Percentiles rank a stretch among this genome's conserved stretches.
Evolutionary conservation across 441 rosid species (phyloP).

Genomic region (Aleurites moluccanus): DNA sequence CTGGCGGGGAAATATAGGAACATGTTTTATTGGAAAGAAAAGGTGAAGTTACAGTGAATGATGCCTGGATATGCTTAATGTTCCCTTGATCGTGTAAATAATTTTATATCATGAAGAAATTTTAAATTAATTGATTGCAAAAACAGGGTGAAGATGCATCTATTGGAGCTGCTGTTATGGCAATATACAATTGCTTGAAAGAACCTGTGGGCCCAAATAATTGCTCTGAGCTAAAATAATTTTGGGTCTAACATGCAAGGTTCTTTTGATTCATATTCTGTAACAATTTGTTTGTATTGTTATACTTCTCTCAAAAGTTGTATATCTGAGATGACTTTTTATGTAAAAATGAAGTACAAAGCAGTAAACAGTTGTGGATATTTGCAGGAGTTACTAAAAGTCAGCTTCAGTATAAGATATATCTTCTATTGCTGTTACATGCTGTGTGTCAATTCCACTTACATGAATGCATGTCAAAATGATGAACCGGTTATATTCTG

Average conservation of each 20-base stretch:
- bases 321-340: not conserved
- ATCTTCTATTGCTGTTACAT: too few relatives aligned
- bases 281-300: conserved; percentile 3
- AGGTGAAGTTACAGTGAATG: conserved; percentile 29
- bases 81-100: not conserved
- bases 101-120: conserved; percentile 4
- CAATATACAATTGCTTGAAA: conserved; percentile 78
- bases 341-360: not conserved
- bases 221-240: conserved; percentile 67
- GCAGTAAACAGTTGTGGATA: not conserved
- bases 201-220: conserved; percentile 78
- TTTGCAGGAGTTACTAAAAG: not conserved
- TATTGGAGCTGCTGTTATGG: conserved; percentile 85
- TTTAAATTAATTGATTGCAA: conserved; percentile 14
- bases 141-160: conserved; percentile 80
- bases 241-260: conserved; percentile 7
- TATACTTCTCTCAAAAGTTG: not conserved
- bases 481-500: too few relatives aligned
- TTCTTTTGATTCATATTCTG: conserved; percentile 7
- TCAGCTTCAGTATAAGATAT: too few relatives aligned
- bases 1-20: conserved; percentile 86
- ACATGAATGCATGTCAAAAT: too few relatives aligned
- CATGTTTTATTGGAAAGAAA: conserved; percentile 77
- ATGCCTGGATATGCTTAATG: not conserved
- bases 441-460: too few relatives aligned